Base-by-base conservation (phyloP, 768 basidiomycete genomes). In the Boletellus ananas region DNA sequence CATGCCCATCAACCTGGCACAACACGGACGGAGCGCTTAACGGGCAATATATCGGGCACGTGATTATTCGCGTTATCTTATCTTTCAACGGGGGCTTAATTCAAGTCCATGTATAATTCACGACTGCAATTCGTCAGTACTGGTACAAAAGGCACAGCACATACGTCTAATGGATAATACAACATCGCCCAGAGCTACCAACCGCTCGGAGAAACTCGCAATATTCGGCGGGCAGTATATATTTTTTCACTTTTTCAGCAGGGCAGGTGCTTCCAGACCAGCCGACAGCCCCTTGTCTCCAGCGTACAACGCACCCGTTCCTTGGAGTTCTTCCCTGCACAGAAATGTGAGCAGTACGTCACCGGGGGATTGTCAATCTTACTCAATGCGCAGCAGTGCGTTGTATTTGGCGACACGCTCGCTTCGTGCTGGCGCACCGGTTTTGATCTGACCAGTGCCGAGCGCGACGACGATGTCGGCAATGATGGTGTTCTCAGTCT, bases 371-470 rank as follows among this genome's bases (percentile, higher is more conserved):
- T 20, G 46, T 44, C 33, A 10, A 18, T 78, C 87, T 65, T 70
- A 92, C 85, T 92, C 90, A 55, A 94, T 94, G 61, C 93, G 89
- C 67, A 96, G 79, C 47, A 96, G 74, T 31, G 80, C 75, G 65
- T 94, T 94, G 80, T 93, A 92, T 73, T 94, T 94, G 64, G 91
- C 92, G 25, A 97, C 88, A 75, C 96, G 95, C 77, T 98, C 96
- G 62, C 85, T 88, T 56, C 94, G 82, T 54, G 92, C 93, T 33
- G 94, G 95, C 37, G 94, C 94, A 74, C 95, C 95, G 41, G 95
- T 96, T 86, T 99, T 98, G 80, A 97, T 96, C 74, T 95, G 88
- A 56, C 94, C 94, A 52, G 79, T 80, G 57, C 87, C 86, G 58
- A 97, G 90, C 42, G 90, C 96, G 60, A 98, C 94, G 55, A 85